Conservation (phyloP, 495 filamentous ascomycete genomes). For the Hypoxylon trugodes region DNA sequence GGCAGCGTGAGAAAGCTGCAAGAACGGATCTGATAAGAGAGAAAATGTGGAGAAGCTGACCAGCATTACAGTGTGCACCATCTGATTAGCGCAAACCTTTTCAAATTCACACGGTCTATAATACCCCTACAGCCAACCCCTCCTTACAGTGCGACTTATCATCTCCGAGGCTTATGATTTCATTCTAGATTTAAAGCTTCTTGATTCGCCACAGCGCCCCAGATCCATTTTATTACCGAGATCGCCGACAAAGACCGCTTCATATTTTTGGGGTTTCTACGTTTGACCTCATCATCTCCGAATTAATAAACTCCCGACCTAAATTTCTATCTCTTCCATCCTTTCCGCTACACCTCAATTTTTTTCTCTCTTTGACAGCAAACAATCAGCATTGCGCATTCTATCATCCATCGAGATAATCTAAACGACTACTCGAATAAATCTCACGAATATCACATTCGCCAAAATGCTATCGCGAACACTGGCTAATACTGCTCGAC, state of each 20-base stretch:
- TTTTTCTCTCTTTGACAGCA: too few relatives aligned
- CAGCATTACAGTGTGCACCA: background rate
- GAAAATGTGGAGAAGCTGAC: background rate
- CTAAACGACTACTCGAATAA: background rate
- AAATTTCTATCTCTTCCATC: constrained; percentile 1
- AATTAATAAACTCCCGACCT: constrained; percentile 11
- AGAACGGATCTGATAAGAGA: constrained; percentile 40
- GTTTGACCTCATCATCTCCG: constrained; percentile 33
- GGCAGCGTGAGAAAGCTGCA: background rate
- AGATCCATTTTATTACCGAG: constrained; percentile 43
- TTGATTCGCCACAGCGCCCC: constrained; percentile 44
- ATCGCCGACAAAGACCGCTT: constrained; percentile 46
- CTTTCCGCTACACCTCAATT: constrained; percentile 6
- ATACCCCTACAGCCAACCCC: constrained; percentile 4
- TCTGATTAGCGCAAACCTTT: background rate
- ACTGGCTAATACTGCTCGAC: constrained; percentile 44
- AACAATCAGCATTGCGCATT: background rate
- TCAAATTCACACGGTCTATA: constrained; percentile 14
- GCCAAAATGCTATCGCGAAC: constrained; percentile 42
- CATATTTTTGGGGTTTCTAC: constrained; percentile 18
- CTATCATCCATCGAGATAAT: background rate
- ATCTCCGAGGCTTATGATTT: constrained; percentile 43
- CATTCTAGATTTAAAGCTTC: constrained; percentile 28
- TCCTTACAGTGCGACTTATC: constrained; percentile 29
- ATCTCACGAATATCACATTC: background rate